Base-by-base conservation (phyloP, 2,329 filamentous ascomycete species). In the Teratosphaeria viscida region DNA sequence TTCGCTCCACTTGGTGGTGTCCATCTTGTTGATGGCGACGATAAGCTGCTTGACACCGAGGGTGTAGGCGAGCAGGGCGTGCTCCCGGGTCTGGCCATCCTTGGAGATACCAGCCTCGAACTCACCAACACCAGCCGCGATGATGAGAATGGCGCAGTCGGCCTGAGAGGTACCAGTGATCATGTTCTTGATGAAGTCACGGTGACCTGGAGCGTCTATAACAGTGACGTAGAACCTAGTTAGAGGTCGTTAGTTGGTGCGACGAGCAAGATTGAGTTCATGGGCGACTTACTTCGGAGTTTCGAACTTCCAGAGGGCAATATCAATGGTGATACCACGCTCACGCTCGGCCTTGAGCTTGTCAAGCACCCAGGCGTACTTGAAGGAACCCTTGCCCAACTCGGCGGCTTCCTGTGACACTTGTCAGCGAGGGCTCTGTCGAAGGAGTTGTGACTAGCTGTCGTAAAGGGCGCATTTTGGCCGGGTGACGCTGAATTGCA, bases 161-260 rank as follows among this genome's bases (percentile, higher is more conserved):
- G 94, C 94, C 89, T 97, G 94, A 81, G 94, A 99, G 77, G 94
- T 97, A 92, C 94, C 94, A 88, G 94, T 97, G 81, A 99, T 99
- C 94, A 99, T 99, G 92, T 97, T 99, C 92, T 99, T 99, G 90
- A 99, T 97, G 87, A 97, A 99, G 79, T 99, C 94, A 94, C 94
- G 92, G 83, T 99, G 94, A 82, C 94, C 94, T 76, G 94, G 94
- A 80, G 94, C 94, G 77, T 99, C 90, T 88, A 65, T 96, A 84
- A 96, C 92, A 75, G 92, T 96, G 81, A 96, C 91, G 59, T 68
- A 63, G 56, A 62, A 61, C 19, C 19, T 10, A 14, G 1, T 39
- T 39, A 5, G 35, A 39, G 35, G 35, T 39, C 35, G 16, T 39
- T 39, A 23, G n/a, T 55, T 23, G 19, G 19, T 53, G 19, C 35